Percentiles rank a stretch among this genome's conserved stretches.
Evolutionary conservation across 1,284 basidiomycete species (phyloP).

Genomic region (Ceratobasidium papillatum): DNA sequence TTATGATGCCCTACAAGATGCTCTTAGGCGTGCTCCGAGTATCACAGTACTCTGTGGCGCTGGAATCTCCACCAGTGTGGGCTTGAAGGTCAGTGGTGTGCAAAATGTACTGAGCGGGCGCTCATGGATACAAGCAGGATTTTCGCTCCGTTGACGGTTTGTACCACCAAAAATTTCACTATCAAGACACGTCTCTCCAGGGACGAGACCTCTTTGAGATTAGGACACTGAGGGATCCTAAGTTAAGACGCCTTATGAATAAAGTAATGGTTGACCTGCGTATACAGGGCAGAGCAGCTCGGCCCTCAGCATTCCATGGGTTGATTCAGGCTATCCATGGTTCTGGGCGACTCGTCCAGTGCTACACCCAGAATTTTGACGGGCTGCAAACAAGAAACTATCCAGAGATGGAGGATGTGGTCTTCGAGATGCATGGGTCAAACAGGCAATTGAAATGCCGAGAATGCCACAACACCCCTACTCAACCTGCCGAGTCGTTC

Average conservation of each 20-base stretch:
- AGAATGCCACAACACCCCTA: neutral
- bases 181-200: neutral
- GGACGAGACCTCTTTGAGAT: constrained; percentile 1
- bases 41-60: no score
- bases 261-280: neutral
- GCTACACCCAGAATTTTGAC: constrained; percentile 24
- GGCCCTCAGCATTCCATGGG: neutral
- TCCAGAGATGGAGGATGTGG: neutral
- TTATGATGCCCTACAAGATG: no score
- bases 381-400: constrained; percentile 7
- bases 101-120: no score
- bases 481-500: neutral
- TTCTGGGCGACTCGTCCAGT: neutral
- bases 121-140: no score
- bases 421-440: constrained; percentile 1
- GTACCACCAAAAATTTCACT: neutral
- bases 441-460: neutral
- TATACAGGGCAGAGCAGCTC: neutral
- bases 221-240: neutral
- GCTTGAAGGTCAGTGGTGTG: no score
- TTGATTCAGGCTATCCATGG: neutral
- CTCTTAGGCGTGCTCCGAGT: no score
- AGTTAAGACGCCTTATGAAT: neutral
- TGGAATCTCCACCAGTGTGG: no score
- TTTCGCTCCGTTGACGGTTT: neutral